These are phyloP conservation scores for Aspergillus pseudonomiae DNA, from an alignment of 2,329 filamentous ascomycete genomes.

Conservation along the genomic window DNA sequence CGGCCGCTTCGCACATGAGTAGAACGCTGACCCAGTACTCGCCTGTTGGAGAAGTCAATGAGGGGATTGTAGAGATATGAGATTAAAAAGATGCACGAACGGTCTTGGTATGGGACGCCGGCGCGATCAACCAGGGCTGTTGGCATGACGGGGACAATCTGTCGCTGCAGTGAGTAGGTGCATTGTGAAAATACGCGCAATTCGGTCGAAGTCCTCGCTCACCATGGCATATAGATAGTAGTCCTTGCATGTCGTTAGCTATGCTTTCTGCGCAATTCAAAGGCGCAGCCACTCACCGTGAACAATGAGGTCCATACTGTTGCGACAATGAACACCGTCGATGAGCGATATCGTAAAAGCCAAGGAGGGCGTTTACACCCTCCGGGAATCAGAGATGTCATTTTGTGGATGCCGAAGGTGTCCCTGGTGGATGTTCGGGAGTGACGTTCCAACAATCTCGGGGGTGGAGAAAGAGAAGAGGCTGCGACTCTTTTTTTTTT, in stretches of 20 bases:
- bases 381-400: not conserved
- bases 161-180: not conserved
- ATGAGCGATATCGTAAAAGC: conserved; percentile 57
- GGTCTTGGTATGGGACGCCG: conserved; percentile 26
- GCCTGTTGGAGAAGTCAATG: conserved; percentile 16
- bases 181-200: not conserved
- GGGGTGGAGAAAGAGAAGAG: not conserved
- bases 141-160: conserved; percentile 37
- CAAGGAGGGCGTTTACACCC: conserved; percentile 24
- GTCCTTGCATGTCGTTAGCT: conserved; percentile 21
- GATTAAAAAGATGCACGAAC: conserved; percentile 18
- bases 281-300: conserved; percentile 24
- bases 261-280: not conserved
- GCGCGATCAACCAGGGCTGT: conserved; percentile 30
- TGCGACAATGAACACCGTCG: conserved; percentile 60
- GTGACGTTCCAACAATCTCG: not conserved
- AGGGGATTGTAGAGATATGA: not conserved
- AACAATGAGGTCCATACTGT: conserved; percentile 52
- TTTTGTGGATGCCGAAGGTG: not conserved
- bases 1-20: conserved; percentile 32
- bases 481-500: not conserved
- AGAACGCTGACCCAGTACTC: conserved; percentile 35
- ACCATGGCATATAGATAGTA: conserved; percentile 37
- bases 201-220: conserved; percentile 4
- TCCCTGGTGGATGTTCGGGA: not conserved